Percentiles rank a stretch among this genome's conserved stretches.
These are phyloP conservation scores for Cystobasidium ongulense DNA, from an alignment of 768 basidiomycete species.

Conservation along the genomic window DNA sequence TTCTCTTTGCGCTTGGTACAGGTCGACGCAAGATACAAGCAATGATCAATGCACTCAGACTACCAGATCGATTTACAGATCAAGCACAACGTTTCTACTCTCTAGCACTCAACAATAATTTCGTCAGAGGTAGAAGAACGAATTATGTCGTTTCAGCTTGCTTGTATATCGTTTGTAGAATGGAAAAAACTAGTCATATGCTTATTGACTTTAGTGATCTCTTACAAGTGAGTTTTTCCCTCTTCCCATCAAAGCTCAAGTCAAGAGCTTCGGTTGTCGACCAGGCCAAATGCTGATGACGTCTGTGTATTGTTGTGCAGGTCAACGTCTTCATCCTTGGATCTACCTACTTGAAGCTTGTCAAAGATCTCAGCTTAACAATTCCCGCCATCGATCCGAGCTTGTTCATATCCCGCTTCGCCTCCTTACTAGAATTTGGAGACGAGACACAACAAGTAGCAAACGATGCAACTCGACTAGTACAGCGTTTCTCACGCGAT, in stretches of 20 bases:
- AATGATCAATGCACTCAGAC: conserved; percentile 65
- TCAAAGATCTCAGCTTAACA: conserved; percentile 68
- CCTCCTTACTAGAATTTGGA: conserved; percentile 88
- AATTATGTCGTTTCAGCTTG: conserved; percentile 92
- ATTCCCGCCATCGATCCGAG: conserved; percentile 89
- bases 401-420: conserved; percentile 91
- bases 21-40: conserved; percentile 75
- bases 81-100: conserved; percentile 81
- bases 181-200: conserved; percentile 92
- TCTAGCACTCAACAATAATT: conserved; percentile 85
- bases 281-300: neutral
- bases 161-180: conserved; percentile 83
- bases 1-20: conserved; percentile 43
- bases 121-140: conserved; percentile 84
- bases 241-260: neutral
- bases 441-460: conserved; percentile 87
- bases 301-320: conserved; percentile 47
- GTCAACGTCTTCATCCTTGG: conserved; percentile 97
- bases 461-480: conserved; percentile 83
- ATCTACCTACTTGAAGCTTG: conserved; percentile 86
- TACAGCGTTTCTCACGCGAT: conserved; percentile 86
- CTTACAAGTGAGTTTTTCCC: conserved; percentile 58
- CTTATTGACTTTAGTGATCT: conserved; percentile 98
- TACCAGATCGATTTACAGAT: conserved; percentile 70
- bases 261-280: neutral